A percentile compares a stretch with the other conserved stretches of the same genome.
Conservation (phyloP, 805 yeast genomes). For the Myxozyma nipponensis region DNA sequence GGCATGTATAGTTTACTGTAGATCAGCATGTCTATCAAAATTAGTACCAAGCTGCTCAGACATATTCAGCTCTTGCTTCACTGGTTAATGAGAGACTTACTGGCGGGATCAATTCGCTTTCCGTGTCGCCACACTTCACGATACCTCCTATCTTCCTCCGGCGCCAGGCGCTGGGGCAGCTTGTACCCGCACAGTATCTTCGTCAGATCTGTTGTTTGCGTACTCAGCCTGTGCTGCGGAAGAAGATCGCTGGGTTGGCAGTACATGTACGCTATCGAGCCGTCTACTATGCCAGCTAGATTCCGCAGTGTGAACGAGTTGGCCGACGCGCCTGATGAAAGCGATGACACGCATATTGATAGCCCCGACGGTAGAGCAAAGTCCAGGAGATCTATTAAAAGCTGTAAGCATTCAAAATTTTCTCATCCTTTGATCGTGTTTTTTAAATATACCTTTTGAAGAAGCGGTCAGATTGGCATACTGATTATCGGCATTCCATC, state of each 20-base stretch:
- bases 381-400: slow-evolving; percentile 53
- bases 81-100: slow-evolving; percentile 4
- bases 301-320: slow-evolving; percentile 58
- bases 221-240: slow-evolving; percentile 6
- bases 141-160: slow-evolving; percentile 29
- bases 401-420: neutral
- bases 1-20: slow-evolving; percentile 91
- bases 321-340: slow-evolving; percentile 64
- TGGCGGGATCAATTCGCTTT: slow-evolving; percentile 29
- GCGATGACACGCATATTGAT: slow-evolving; percentile 63
- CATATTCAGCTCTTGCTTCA: neutral
- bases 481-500: slow-evolving; percentile 76
- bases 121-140: slow-evolving; percentile 34
- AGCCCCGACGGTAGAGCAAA: slow-evolving; percentile 69
- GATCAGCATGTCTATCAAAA: slow-evolving; percentile 46
- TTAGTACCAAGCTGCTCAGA: neutral
- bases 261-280: slow-evolving; percentile 79
- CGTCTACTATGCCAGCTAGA: slow-evolving; percentile 50
- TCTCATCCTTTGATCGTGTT: too few species aligned
- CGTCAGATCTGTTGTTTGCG: slow-evolving; percentile 49
- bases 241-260: slow-evolving; percentile 44
- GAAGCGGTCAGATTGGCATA: slow-evolving; percentile 74
- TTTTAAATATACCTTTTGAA: slow-evolving; percentile 44
- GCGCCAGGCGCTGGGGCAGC: slow-evolving; percentile 48
- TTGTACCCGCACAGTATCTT: slow-evolving; percentile 68